Conservation (phyloP, 345 rosid genomes). For the Citrus mangshanensis region DNA sequence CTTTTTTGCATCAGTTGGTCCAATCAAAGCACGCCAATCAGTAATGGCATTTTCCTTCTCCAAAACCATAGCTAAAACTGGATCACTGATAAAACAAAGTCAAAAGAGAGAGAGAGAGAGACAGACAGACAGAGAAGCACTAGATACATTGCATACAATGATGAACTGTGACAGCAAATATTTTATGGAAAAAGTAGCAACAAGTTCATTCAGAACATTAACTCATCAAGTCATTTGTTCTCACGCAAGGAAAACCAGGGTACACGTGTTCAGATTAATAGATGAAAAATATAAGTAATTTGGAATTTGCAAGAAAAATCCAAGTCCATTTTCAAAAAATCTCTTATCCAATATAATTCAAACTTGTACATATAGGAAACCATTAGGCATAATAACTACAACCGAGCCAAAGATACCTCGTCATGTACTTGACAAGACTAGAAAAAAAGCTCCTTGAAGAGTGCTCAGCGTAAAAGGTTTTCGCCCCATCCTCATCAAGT, state of each 20-base stretch:
- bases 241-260: not conserved
- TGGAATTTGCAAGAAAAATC: not conserved
- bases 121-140: not conserved
- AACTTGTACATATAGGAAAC: not conserved
- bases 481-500: constrained; percentile 53
- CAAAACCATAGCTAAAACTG: constrained; percentile 70
- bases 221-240: no score
- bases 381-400: not conserved
- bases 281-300: not conserved
- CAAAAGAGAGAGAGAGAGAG: not conserved
- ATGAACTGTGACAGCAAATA: not conserved
- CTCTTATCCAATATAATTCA: not conserved
- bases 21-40: constrained; percentile 80
- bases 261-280: not conserved
- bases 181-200: not conserved
- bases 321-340: not conserved
- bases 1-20: constrained; percentile 71
- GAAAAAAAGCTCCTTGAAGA: constrained; percentile 59
- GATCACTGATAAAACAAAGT: constrained; percentile 49
- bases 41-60: constrained; percentile 76
- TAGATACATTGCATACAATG: not conserved
- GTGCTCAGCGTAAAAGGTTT: constrained; percentile 71
- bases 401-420: constrained; percentile 41
- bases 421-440: constrained; percentile 68
- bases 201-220: not conserved